Evolutionary conservation across 371 early-diverging fungal species (phyloP), one percentile per base, ranked within the genome.

Genomic region (Encephalitozoon romaleae): DNA sequence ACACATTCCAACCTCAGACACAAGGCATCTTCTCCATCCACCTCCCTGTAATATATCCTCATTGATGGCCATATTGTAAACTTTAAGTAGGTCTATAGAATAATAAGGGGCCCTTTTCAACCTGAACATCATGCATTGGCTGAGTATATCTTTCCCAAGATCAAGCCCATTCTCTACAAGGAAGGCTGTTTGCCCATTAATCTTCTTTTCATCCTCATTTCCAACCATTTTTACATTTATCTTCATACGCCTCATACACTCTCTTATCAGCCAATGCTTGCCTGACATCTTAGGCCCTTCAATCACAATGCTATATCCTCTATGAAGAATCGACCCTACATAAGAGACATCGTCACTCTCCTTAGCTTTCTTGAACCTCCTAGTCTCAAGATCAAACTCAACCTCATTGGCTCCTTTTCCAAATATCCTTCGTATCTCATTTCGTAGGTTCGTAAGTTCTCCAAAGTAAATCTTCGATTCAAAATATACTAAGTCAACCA

Each of bases 241-340:
- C 30, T 39, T 59, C 26, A 63, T n/a, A 8, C 32, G 55, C 11
- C 38, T 54, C 3, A 55, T 45, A 12, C 38, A 63, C 41, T 71
- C 45, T 38, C 39, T 41, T 2, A 71, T 23, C 30, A 70, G 5
- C 42, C 51, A 55, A 21, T 38, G 66, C 34, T 77, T 77, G 12
- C 77, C 77, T 34, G 34, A 38, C 42, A 70, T 42, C 32, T 59
- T 45, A 26, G 25, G 39, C 12, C 77, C 77, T 49, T 51, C 30
- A 41, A 75, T 15, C 32, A 75, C 54, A 51, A 75, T 15, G 53
- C 43, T 75, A 11, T 23, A 53, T 49, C 52, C 47, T 34, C 45
- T 12, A 23, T 72, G 38, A 4, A 70, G 21, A 59, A 59, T 38
- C 26, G 34, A 59, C 38, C 59, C 59, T 34, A 32, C 38, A 3